Base-by-base conservation (phyloP, 2,329 filamentous ascomycete genomes). In the Trichoderma gracile region DNA sequence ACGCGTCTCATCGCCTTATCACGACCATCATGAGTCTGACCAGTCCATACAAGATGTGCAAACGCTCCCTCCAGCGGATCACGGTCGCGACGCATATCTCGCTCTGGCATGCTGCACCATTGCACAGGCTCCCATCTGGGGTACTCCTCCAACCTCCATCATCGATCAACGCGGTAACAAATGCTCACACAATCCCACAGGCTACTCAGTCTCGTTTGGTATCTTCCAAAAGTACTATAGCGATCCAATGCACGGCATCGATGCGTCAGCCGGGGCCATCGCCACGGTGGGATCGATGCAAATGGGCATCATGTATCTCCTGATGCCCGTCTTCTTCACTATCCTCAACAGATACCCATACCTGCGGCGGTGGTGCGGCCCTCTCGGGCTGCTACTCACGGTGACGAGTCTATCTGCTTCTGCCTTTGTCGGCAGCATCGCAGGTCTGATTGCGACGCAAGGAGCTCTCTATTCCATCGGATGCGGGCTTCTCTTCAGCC, bases 151-250 rank as follows among this genome's bases (percentile, higher is more conserved):
- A 58, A 14, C 12, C 33, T 33, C n/a, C 17, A 10, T 12, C 40
- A 0, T 14, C 15, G 1, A n/a, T 38, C 12, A 38, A 38, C 10
- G 33, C 9, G 14, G 9, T 9, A 30, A 33, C 63, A 30, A 38
- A n/a, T n/a, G n/a, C 42, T 63, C 10, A 63, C 38, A 25, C 7
- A 1, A 10, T 21, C 2, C 0, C 12, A 0, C 46, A 89, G 87
- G 88, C 2, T 89, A 90, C 64, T 84, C 87, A 0, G 87, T 87
- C 62, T 82, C 86, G 0, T 92, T 87, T 71, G 89, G 89, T 47
- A 81, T 92, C 23, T 91, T 92, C 71, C 87, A 91, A 69, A 82
- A 87, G 57, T 88, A 89, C 74, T 91, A 91, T 73, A 82, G 79
- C 38, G 82, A 78, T 1, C 80, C 87, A 63, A 79, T 80, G 5